Evolutionary conservation across 257 asterid genomes (phyloP), one percentile per base, ranked within the genome.

Genomic region (Verbena officinalis): DNA sequence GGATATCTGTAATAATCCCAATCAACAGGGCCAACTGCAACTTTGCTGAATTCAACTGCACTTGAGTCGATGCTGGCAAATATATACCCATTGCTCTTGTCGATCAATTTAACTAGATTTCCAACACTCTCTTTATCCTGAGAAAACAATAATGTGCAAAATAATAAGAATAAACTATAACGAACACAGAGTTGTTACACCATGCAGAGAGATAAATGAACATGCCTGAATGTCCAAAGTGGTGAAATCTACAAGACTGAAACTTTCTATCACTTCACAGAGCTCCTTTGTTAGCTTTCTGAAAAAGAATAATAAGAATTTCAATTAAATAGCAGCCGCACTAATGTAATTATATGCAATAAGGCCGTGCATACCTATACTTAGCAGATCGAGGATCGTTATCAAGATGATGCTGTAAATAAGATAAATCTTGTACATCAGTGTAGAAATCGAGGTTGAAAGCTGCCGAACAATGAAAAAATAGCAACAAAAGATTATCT

Each of bases 1-100:
- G 99, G 99, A 93, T 93, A 93, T 93, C 99, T 79, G 19, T 88
- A 83, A 68, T 94, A 94, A 67, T 94, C 99, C 95, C 95, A 94
- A 66, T 90, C 96, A 67, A 75, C 81, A 0, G 90, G 74, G n/a
- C 95, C 83, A 33, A 94, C 95, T 27, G 99, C 96, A 19, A 93
- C 71, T 81, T 93, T 93, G 85, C 99, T 90, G 80, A 93, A 93
- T 63, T 83, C 99, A 21, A 90, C 85, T 9, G 96, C 97, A 67
- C 86, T 90, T 38, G 84, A 89, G 13, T 94, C 96, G 12, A 90
- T 86, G 67, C 97, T 83, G 9, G 91, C 87, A 68, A 90, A 94
- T 79, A 94, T 86, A 70, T 88, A 94, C 20, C 99, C 99, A 14
- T 90, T 94, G 82, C 73, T 83, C 87, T 94, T 90, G 91, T 90